These are phyloP conservation scores for Boletus fagicola DNA, from an alignment of 768 basidiomycete species.

Conservation along the genomic window DNA sequence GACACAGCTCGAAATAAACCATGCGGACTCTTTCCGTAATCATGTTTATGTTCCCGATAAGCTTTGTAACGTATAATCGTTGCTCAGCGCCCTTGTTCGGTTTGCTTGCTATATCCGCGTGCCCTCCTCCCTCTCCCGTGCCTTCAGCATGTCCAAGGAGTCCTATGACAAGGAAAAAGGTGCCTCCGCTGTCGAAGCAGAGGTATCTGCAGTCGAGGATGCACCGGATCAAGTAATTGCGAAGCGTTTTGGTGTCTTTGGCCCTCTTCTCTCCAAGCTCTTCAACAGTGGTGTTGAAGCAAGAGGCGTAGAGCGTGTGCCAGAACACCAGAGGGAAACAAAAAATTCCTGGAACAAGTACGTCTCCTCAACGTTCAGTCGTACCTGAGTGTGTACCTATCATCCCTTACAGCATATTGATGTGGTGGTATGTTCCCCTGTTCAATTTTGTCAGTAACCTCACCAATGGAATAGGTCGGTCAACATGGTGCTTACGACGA, in stretches of 20 bases:
- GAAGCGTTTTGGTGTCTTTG: slow-evolving; percentile 31
- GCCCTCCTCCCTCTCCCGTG: not conserved
- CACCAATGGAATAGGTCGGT: slow-evolving; percentile 38
- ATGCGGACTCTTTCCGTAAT: not conserved
- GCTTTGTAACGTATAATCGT: too few species aligned
- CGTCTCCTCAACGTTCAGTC: slow-evolving; percentile 11
- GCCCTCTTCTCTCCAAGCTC: slow-evolving; percentile 36
- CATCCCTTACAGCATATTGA: slow-evolving; percentile 34
- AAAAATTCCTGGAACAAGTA: slow-evolving; percentile 48
- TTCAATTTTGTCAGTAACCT: not conserved
- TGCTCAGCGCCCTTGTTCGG: too few species aligned
- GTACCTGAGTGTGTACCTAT: not conserved
- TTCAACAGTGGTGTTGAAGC: slow-evolving; percentile 53
- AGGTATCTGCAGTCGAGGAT: slow-evolving; percentile 18
- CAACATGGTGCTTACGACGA: slow-evolving; percentile 46
- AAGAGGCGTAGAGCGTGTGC: slow-evolving; percentile 53
- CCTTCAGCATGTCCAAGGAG: slow-evolving; percentile 7
- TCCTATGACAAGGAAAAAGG: slow-evolving; percentile 25
- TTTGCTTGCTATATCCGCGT: not conserved
- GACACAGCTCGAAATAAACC: not conserved
- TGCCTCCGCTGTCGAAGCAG: not conserved
- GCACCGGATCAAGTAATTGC: slow-evolving; percentile 30
- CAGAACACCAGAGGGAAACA: slow-evolving; percentile 45
- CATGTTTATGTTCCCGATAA: not conserved
- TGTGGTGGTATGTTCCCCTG: slow-evolving; percentile 41